phyloP scores from a whole-genome alignment of 495 filamentous ascomycete genomes.

The Entonaema liquescens region DNA sequence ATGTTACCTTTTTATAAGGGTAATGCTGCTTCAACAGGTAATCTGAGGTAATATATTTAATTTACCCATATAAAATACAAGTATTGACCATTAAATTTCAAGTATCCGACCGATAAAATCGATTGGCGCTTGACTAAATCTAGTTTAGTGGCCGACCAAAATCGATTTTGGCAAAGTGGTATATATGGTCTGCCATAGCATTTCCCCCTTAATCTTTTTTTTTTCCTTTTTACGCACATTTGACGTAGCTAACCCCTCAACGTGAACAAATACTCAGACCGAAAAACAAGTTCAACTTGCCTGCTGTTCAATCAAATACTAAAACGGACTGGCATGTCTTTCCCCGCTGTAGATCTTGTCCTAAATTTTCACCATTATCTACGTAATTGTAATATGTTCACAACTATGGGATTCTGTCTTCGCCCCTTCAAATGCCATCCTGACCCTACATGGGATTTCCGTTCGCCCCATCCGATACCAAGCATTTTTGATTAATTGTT shows the following conservation, averaged over 20 bases:
- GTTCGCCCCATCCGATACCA: conserved; percentile 28
- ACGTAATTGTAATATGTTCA: conserved; percentile 12
- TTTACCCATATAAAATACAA: too few species aligned
- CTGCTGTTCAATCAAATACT: not conserved
- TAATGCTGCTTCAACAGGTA: too few species aligned
- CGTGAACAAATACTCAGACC: conserved; percentile 12
- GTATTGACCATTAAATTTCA: too few species aligned
- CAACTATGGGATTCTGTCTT: conserved; percentile 29
- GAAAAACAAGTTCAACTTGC: conserved; percentile 4
- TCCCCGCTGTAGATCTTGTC: conserved; percentile 37
- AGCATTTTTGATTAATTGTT: conserved; percentile 29
- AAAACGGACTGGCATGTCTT: conserved; percentile 4
- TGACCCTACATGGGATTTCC: conserved; percentile 34
- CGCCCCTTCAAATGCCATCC: conserved; percentile 29
- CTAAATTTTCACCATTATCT: conserved; percentile 1
- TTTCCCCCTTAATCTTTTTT: not conserved
- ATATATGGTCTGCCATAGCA: too few species aligned
- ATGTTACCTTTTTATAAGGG: too few species aligned
- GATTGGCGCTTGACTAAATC: too few species aligned
- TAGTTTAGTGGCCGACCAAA: too few species aligned
- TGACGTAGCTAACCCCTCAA: conserved; percentile 13
- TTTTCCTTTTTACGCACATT: not conserved
- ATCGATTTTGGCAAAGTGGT: too few species aligned
- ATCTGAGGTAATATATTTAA: too few species aligned
- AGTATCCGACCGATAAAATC: too few species aligned